These are phyloP conservation scores for Neurospora africana DNA, from an alignment of 495 filamentous ascomycete genomes.

Conservation along the genomic window DNA sequence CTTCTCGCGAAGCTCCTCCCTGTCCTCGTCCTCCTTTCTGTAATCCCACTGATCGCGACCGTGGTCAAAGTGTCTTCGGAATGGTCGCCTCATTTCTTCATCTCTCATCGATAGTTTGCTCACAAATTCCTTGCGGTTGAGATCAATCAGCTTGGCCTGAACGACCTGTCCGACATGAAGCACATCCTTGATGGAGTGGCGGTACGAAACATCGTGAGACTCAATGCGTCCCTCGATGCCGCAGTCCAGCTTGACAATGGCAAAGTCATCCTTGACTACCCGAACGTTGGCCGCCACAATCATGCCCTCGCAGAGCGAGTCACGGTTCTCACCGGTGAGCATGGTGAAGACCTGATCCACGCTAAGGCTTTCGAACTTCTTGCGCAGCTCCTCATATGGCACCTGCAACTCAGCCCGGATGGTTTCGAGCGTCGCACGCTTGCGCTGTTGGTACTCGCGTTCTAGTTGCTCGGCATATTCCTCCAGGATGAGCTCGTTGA, in stretches of 20 bases:
- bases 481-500: constrained; percentile 91
- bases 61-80: constrained; percentile 54
- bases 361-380: constrained; percentile 58
- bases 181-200: constrained; percentile 42
- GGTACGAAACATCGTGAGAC: constrained; percentile 57
- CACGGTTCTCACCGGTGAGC: constrained; percentile 86
- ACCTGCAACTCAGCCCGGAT: constrained; percentile 87
- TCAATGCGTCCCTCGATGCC: constrained; percentile 83
- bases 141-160: constrained; percentile 72
- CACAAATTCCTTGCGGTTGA: constrained; percentile 73
- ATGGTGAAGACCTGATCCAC: constrained; percentile 89
- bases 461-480: constrained; percentile 96
- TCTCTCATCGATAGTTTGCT: constrained; percentile 77
- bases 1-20: constrained; percentile 65
- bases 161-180: constrained; percentile 71
- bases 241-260: constrained; percentile 86
- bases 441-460: constrained; percentile 81
- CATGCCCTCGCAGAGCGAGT: constrained; percentile 78
- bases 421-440: constrained; percentile 91
- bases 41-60: constrained; percentile 78
- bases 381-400: constrained; percentile 88
- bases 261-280: constrained; percentile 78
- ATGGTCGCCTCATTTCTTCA: constrained; percentile 61
- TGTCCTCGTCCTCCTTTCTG: constrained; percentile 64
- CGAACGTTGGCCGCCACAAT: constrained; percentile 82